Conservation (phyloP, 306 rosid species). For the Pyrus communis region DNA sequence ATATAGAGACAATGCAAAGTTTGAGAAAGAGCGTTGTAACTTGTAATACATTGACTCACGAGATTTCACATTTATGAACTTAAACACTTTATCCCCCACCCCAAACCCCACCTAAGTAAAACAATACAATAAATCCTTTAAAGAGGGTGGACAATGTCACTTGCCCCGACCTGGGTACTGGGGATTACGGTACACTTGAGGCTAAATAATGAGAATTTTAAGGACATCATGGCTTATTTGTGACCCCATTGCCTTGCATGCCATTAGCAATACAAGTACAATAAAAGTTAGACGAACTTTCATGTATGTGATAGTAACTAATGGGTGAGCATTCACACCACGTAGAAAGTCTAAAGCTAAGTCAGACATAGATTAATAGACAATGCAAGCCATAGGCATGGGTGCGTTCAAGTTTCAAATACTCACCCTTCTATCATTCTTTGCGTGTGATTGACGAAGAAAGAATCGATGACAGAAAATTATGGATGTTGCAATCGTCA, state of each 20-base stretch:
- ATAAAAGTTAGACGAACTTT: background rate
- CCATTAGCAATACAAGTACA: background rate
- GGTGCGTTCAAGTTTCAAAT: background rate
- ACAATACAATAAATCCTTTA: background rate
- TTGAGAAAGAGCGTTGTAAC: background rate
- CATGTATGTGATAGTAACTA: background rate
- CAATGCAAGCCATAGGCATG: background rate
- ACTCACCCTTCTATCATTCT: constrained; percentile 97
- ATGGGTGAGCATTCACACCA: background rate
- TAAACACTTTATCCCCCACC: background rate
- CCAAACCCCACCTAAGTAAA: background rate
- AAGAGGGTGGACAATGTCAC: background rate
- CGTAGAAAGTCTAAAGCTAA: background rate
- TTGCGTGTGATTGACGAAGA: constrained; percentile 92
- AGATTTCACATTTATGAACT: background rate
- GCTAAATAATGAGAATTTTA: background rate
- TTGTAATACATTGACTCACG: background rate
- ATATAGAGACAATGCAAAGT: background rate
- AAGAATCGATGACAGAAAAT: constrained; percentile 93
- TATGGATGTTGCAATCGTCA: constrained; percentile 95
- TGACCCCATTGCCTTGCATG: background rate
- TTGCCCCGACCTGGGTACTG: background rate
- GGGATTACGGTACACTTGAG: background rate
- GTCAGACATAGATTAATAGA: background rate
- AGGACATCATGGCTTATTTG: background rate